Evolutionary conservation across 306 rosid genomes (phyloP).

Genomic region (Glycyrrhiza uralensis): DNA sequence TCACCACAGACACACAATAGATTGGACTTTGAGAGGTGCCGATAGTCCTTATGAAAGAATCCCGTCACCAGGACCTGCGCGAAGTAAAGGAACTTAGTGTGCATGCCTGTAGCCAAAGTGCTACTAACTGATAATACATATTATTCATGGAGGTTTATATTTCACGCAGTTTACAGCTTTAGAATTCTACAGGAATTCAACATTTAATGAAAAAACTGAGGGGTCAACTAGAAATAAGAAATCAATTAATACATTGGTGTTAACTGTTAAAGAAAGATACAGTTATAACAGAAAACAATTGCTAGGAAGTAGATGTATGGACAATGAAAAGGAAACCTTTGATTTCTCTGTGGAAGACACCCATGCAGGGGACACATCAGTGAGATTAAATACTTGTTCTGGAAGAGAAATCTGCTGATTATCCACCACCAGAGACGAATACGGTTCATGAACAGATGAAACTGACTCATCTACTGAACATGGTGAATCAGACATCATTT

Average conservation of each 20-base stretch:
- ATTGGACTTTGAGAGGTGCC: constrained; percentile 60
- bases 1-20: constrained; percentile 74
- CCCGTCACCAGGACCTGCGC: constrained; percentile 83
- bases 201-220: constrained; percentile 1
- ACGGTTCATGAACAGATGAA: constrained; percentile 44
- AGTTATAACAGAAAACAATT: constrained; percentile 4
- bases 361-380: constrained; percentile 79
- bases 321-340: constrained; percentile 54
- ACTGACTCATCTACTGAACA: constrained; percentile 51
- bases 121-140: not conserved
- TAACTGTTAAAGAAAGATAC: constrained; percentile 2
- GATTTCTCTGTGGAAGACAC: constrained; percentile 80
- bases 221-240: constrained; percentile 13
- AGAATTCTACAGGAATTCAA: not conserved
- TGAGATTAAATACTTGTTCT: constrained; percentile 69
- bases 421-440: constrained; percentile 39
- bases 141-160: not conserved
- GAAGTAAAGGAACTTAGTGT: constrained; percentile 25
- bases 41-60: constrained; percentile 52
- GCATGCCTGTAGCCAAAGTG: not conserved
- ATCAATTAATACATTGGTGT: not conserved
- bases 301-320: not conserved
- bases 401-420: constrained; percentile 52
- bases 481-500: constrained; percentile 54
- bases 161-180: constrained; percentile 20